Evolutionary conservation across 257 asterid species (phyloP).

Genomic region (Jacaranda copaia): DNA sequence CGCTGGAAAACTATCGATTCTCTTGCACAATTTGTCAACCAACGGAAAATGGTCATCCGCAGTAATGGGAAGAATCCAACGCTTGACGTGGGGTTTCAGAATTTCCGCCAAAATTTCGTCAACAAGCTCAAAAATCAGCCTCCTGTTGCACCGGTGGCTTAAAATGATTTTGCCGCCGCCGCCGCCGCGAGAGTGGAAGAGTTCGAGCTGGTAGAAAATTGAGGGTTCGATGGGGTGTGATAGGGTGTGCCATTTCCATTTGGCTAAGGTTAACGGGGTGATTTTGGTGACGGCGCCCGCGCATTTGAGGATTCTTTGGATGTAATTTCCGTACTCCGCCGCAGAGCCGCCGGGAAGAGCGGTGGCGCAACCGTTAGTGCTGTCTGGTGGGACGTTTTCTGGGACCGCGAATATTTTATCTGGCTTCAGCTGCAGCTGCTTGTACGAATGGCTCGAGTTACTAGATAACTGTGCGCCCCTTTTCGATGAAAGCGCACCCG

Average conservation of each 20-base stretch:
- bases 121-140: slow-evolving; percentile 63
- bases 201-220: slow-evolving; percentile 62
- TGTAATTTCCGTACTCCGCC: slow-evolving; percentile 50
- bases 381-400: slow-evolving; percentile 42
- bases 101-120: slow-evolving; percentile 60
- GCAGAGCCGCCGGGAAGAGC: slow-evolving; percentile 40
- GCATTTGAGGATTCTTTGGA: slow-evolving; percentile 60
- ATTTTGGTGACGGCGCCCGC: slow-evolving; percentile 44
- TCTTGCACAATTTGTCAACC: slow-evolving; percentile 47
- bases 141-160: slow-evolving; percentile 55
- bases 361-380: slow-evolving; percentile 41
- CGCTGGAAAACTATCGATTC: slow-evolving; percentile 51
- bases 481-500: slow-evolving; percentile 53
- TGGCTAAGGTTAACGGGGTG: slow-evolving; percentile 44
- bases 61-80: slow-evolving; percentile 11
- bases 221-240: slow-evolving; percentile 70
- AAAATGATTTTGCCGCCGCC: slow-evolving; percentile 27
- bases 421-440: not conserved
- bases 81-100: slow-evolving; percentile 30
- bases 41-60: slow-evolving; percentile 17
- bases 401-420: slow-evolving; percentile 30
- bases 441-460: slow-evolving; percentile 61
- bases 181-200: slow-evolving; percentile 44
- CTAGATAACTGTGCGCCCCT: slow-evolving; percentile 58
- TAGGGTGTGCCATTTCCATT: slow-evolving; percentile 52